Conservation (phyloP, 176 grass and related monocot species). For the Cenchrus fungigraminus region DNA sequence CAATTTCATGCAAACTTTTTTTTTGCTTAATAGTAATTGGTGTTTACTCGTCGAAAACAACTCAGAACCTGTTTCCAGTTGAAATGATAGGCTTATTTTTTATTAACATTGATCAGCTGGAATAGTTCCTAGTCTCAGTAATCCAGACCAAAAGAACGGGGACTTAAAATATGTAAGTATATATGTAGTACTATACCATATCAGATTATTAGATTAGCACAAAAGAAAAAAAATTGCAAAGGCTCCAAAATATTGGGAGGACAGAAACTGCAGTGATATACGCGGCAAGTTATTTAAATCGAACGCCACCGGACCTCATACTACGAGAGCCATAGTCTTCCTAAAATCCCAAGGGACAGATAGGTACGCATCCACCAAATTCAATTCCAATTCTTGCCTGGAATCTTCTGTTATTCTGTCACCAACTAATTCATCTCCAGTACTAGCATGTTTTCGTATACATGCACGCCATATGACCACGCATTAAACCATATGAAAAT, state of each 20-base stretch:
- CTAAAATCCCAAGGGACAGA: background rate
- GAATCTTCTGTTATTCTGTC: background rate
- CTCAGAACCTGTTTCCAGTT: too few species aligned
- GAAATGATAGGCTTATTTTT: too few species aligned
- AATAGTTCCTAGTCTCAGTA: too few species aligned
- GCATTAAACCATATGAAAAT: background rate
- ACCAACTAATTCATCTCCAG: background rate
- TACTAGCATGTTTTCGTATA: background rate
- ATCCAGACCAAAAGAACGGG: too few species aligned
- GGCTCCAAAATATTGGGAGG: slow-evolving; percentile 9
- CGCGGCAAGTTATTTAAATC: background rate
- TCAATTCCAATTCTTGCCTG: background rate
- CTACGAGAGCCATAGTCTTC: background rate
- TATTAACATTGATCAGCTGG: too few species aligned
- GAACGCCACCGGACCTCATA: background rate
- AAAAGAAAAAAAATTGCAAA: background rate
- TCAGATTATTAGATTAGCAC: background rate
- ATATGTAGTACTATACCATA: too few species aligned
- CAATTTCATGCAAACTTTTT: too few species aligned
- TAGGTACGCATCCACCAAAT: background rate
- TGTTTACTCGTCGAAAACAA: too few species aligned
- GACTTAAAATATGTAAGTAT: too few species aligned
- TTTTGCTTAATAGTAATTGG: too few species aligned
- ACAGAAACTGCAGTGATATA: background rate
- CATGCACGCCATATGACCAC: background rate